Conservation (phyloP, 164 flowering plant genomes). For the Vitis labrusca region DNA sequence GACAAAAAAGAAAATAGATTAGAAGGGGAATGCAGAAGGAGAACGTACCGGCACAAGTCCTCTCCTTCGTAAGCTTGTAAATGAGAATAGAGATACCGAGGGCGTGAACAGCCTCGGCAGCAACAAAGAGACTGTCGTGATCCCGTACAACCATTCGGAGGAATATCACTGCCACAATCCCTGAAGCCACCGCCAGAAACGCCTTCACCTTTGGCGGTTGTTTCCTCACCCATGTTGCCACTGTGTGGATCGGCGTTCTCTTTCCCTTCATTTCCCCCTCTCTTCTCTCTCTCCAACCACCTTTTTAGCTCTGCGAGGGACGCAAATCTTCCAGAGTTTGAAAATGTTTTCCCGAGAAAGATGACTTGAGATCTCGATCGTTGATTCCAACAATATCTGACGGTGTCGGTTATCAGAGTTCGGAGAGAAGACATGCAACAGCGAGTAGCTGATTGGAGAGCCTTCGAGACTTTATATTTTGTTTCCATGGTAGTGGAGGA, state of each 20-base stretch:
- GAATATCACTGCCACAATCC: constrained; percentile 62
- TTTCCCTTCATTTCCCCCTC: no score
- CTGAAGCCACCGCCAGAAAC: constrained; percentile 59
- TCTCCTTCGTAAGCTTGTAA: constrained; percentile 73
- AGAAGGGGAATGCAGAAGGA: no score
- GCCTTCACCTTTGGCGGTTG: constrained; percentile 81
- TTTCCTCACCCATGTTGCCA: constrained; percentile 56
- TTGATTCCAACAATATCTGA: no score
- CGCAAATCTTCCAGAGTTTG: not conserved
- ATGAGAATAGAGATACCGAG: constrained; percentile 66
- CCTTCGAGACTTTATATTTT: no score
- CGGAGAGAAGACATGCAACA: no score
- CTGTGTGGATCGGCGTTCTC: constrained; percentile 57
- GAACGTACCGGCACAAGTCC: constrained; percentile 65
- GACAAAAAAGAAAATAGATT: no score
- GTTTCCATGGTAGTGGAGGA: no score
- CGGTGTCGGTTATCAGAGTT: no score
- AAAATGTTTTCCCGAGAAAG: not conserved
- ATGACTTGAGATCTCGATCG: not conserved
- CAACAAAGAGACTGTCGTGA: constrained; percentile 75
- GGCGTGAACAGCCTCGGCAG: constrained; percentile 72
- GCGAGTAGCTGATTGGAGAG: no score
- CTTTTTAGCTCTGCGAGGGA: no score
- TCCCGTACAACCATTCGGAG: constrained; percentile 69
- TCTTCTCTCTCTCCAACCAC: no score